These are phyloP conservation scores for Trichoderma breve DNA, from an alignment of 2,329 filamentous ascomycete genomes.

Conservation along the genomic window DNA sequence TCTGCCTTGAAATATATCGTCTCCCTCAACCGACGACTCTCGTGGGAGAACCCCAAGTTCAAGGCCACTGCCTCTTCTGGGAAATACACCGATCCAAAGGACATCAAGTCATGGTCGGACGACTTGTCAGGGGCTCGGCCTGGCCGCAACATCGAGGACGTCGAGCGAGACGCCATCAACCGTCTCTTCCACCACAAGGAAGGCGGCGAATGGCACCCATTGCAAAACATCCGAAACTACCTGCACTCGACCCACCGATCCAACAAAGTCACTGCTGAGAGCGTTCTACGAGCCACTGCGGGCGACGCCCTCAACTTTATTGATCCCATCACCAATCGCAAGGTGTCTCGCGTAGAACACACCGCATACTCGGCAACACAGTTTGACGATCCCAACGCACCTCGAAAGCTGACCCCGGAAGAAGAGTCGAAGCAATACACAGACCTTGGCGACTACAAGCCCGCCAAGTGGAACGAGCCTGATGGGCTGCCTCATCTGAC, in stretches of 20 bases:
- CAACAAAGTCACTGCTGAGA: slow-evolving; percentile 25
- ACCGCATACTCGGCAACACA: slow-evolving; percentile 37
- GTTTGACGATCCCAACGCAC: slow-evolving; percentile 38
- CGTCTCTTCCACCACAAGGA: slow-evolving; percentile 36
- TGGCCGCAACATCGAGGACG: slow-evolving; percentile 44
- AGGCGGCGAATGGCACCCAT: slow-evolving; percentile 33
- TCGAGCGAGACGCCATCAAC: slow-evolving; percentile 45
- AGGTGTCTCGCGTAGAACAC: slow-evolving; percentile 33
- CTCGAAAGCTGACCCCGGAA: slow-evolving; percentile 30
- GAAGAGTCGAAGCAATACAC: slow-evolving; percentile 34
- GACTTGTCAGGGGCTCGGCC: slow-evolving; percentile 39
- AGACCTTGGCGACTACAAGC: slow-evolving; percentile 37
- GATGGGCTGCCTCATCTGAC: slow-evolving; percentile 28
- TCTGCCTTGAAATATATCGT: slow-evolving; percentile 48
- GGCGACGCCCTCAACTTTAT: slow-evolving; percentile 36
- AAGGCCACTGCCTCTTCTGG: slow-evolving; percentile 26
- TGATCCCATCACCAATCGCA: slow-evolving; percentile 60
- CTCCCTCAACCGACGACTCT: slow-evolving; percentile 42
- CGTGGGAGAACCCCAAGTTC: slow-evolving; percentile 43
- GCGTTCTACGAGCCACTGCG: slow-evolving; percentile 28
- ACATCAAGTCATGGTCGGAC: slow-evolving; percentile 37
- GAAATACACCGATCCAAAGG: slow-evolving; percentile 38
- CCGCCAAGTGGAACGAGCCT: slow-evolving; percentile 33
- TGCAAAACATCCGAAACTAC: slow-evolving; percentile 37
- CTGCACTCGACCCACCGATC: slow-evolving; percentile 27